Base-by-base conservation (phyloP, 441 rosid species). In the Iberis amara region DNA sequence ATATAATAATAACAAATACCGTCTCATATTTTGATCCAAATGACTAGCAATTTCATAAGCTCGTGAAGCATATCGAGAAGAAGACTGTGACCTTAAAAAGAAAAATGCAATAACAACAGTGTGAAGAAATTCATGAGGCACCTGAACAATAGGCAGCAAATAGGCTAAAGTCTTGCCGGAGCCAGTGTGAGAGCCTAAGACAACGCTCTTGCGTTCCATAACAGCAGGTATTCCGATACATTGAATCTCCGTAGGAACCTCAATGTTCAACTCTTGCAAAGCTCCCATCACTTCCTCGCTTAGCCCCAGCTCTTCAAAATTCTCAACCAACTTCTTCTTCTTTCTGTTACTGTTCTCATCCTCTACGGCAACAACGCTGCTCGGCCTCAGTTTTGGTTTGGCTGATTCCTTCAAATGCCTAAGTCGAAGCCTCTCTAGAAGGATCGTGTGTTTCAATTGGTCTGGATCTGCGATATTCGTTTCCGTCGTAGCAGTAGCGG, bases 111-210 rank as follows among this genome's bases (percentile, higher is more conserved):
- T n/a, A n/a, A n/a, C n/a, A n/a, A n/a, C n/a, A n/a, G n/a, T n/a
- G n/a, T n/a, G n/a, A 32, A 15, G 30, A 12, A 24, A 10, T 46
- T 26, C 39, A 47, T 5, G 31, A 40, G 26, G 40, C 30, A 80
- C 97, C 95, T 90, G 98, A 76, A 86, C 96, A 66, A 90, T 78
- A 44, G 96, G 98, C 47, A 87, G 56, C 84, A 90, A 63, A 48
- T 90, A 90, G 44, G 95, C 92, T 21, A 85, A 77, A 33, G 96
- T 90, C 78, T 90, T 90, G 39, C 98, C 97, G 37, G 98, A 90
- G 15, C 97, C 97, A 49, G 97, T 89, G 56, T 90, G 98, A 8
- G 98, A 90, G 4, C 94, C 98, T 82, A 90, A 76, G 12, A 87
- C 95, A 31, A 82, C 88, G 72, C 77, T 82, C 67, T 68, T 79